These are phyloP conservation scores for Hypoxylon sp. DNA, from an alignment of 2,329 filamentous ascomycete genomes.

Conservation along the genomic window DNA sequence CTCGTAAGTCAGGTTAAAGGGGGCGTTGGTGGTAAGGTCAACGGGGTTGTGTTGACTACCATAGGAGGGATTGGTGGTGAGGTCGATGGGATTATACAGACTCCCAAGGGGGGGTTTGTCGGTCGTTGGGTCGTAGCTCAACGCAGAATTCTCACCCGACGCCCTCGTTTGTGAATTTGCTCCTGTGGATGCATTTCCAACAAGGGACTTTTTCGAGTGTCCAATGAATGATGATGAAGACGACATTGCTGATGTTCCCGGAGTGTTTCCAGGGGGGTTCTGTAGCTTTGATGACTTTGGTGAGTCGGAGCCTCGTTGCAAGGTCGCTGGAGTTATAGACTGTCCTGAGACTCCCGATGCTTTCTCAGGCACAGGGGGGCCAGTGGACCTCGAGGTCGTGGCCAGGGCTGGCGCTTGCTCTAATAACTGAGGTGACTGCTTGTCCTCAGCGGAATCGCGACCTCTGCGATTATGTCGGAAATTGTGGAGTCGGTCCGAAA, in stretches of 20 bases:
- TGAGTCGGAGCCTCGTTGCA: background rate
- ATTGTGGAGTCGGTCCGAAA: slow-evolving; percentile 15
- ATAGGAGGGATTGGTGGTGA: background rate
- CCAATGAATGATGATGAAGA: background rate
- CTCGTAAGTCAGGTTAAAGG: background rate
- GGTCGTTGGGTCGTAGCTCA: background rate
- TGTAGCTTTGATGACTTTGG: background rate
- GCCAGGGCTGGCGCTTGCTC: background rate
- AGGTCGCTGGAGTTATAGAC: background rate
- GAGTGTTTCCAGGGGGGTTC: background rate
- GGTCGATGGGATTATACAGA: slow-evolving; percentile 17
- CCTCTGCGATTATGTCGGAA: slow-evolving; percentile 8
- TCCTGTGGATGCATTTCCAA: background rate
- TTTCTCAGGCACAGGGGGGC: slow-evolving; percentile 2
- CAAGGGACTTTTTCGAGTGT: background rate
- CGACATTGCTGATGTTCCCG: background rate
- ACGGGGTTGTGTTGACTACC: slow-evolving; percentile 18
- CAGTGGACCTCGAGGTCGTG: background rate
- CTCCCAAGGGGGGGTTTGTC: slow-evolving; percentile 1
- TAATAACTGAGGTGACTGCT: slow-evolving; percentile 4
- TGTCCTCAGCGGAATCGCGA: slow-evolving; percentile 9
- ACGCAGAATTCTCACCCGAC: background rate
- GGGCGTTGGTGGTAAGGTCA: slow-evolving; percentile 1
- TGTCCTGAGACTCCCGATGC: background rate
- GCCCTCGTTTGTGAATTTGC: background rate